Conservation (phyloP, 2,329 filamentous ascomycete genomes). For the Aspergillus brunneoviolaceus region DNA sequence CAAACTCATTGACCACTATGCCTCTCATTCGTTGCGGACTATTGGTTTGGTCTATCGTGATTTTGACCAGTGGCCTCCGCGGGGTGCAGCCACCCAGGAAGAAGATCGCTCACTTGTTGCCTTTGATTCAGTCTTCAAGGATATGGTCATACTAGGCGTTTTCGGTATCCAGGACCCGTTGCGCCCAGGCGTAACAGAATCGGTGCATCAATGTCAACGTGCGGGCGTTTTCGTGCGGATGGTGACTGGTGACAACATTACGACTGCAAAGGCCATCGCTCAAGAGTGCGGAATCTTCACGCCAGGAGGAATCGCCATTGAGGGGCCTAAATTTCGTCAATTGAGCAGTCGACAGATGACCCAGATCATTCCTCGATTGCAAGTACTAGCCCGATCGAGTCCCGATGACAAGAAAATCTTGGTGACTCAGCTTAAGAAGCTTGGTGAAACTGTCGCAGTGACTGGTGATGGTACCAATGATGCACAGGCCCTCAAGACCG, state of each 20-base stretch:
- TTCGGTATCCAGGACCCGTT: slow-evolving; percentile 82
- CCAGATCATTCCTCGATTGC: slow-evolving; percentile 66
- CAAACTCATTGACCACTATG: slow-evolving; percentile 72
- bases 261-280: slow-evolving; percentile 77
- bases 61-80: slow-evolving; percentile 81
- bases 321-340: slow-evolving; percentile 75
- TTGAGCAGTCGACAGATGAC: slow-evolving; percentile 65
- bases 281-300: slow-evolving; percentile 75
- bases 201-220: slow-evolving; percentile 69
- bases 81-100: slow-evolving; percentile 55
- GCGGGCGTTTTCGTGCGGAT: slow-evolving; percentile 79
- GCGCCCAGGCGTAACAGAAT: slow-evolving; percentile 70
- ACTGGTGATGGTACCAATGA: slow-evolving; percentile 85
- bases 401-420: slow-evolving; percentile 75
- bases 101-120: slow-evolving; percentile 62
- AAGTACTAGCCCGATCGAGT: slow-evolving; percentile 71
- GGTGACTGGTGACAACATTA: slow-evolving; percentile 80
- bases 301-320: slow-evolving; percentile 68
- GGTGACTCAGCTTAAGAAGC: slow-evolving; percentile 68
- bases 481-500: slow-evolving; percentile 75
- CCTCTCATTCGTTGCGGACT: slow-evolving; percentile 75
- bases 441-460: slow-evolving; percentile 75
- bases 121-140: slow-evolving; percentile 66
- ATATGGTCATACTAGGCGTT: slow-evolving; percentile 68
- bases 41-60: slow-evolving; percentile 83